Percentiles rank a stretch among this genome's conserved stretches.
Conservation (phyloP, 2,329 filamentous ascomycete genomes). For the Colletotrichum sp. region DNA sequence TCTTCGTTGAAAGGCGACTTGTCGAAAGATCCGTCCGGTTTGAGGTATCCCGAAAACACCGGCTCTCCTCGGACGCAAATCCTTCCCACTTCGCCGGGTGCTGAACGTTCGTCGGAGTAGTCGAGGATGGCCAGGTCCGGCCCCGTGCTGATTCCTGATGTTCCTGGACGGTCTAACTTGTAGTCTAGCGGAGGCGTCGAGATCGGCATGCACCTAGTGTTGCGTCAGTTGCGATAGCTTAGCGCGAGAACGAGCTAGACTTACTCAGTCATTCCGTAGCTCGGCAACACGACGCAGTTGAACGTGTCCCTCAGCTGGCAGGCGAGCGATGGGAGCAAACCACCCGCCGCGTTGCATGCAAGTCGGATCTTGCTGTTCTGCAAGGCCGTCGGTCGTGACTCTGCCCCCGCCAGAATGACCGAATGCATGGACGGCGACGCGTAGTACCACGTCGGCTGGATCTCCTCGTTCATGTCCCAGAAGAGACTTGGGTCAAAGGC, state of each 20-base stretch:
- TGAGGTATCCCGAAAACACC: slow-evolving; percentile 56
- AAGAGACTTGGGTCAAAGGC: slow-evolving; percentile 61
- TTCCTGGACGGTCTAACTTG: slow-evolving; percentile 54
- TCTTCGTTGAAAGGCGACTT: slow-evolving; percentile 49
- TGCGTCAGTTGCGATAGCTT: background rate
- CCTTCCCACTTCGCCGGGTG: slow-evolving; percentile 43
- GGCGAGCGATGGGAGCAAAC: slow-evolving; percentile 56
- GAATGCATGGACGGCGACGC: slow-evolving; percentile 63
- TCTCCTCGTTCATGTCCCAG: slow-evolving; percentile 57
- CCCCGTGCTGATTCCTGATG: slow-evolving; percentile 56
- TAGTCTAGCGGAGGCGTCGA: slow-evolving; percentile 60
- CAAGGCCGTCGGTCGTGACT: slow-evolving; percentile 42
- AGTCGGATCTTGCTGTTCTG: slow-evolving; percentile 51
- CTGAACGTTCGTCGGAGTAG: slow-evolving; percentile 35
- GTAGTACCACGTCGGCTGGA: slow-evolving; percentile 61
- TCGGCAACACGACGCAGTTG: slow-evolving; percentile 56
- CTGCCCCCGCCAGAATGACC: slow-evolving; percentile 53
- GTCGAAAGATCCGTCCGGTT: slow-evolving; percentile 45
- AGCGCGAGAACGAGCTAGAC: background rate
- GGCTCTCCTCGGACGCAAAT: slow-evolving; percentile 58
- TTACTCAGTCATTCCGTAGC: slow-evolving; percentile 64
- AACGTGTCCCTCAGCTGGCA: slow-evolving; percentile 54
- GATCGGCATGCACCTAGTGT: slow-evolving; percentile 58
- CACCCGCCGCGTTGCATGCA: slow-evolving; percentile 62
- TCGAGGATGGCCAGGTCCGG: slow-evolving; percentile 57